Evolutionary conservation across 768 basidiomycete genomes (phyloP).

Genomic region (Psilocybe subaeruginosa): DNA sequence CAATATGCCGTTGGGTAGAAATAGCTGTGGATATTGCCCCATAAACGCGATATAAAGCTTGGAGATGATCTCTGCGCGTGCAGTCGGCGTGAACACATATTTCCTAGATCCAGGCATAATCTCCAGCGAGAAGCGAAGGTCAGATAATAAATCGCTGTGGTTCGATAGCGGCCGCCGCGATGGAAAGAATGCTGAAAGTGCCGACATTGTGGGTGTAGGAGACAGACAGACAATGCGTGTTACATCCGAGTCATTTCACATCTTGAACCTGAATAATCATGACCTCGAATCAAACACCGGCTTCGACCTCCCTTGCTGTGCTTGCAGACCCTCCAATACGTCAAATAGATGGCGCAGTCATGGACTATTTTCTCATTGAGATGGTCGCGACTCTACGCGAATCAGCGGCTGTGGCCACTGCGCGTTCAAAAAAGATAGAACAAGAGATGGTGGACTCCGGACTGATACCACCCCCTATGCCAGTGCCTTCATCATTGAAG

Average conservation of each 20-base stretch:
- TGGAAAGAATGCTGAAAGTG: conserved; percentile 28
- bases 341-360: conserved; percentile 65
- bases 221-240: conserved; percentile 6
- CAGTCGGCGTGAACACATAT: conserved; percentile 73
- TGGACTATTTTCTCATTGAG: conserved; percentile 89
- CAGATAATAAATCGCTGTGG: conserved; percentile 60
- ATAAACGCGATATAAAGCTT: conserved; percentile 85
- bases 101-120: conserved; percentile 82
- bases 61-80: conserved; percentile 79
- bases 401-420: conserved; percentile 74
- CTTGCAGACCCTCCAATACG: conserved; percentile 67
- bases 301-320: conserved; percentile 39
- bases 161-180: conserved; percentile 24
- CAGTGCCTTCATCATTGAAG: conserved; percentile 40
- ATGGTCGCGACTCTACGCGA: conserved; percentile 73
- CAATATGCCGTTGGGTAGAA: conserved; percentile 66
- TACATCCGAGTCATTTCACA: background rate
- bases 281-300: conserved; percentile 21
- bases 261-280: conserved; percentile 23
- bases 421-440: conserved; percentile 71
- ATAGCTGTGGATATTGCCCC: conserved; percentile 74
- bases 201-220: conserved; percentile 24
- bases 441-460: conserved; percentile 82
- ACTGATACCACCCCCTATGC: conserved; percentile 56
- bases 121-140: conserved; percentile 76